Conservation (phyloP, 306 rosid species). For the Citrullus colocynthis region DNA sequence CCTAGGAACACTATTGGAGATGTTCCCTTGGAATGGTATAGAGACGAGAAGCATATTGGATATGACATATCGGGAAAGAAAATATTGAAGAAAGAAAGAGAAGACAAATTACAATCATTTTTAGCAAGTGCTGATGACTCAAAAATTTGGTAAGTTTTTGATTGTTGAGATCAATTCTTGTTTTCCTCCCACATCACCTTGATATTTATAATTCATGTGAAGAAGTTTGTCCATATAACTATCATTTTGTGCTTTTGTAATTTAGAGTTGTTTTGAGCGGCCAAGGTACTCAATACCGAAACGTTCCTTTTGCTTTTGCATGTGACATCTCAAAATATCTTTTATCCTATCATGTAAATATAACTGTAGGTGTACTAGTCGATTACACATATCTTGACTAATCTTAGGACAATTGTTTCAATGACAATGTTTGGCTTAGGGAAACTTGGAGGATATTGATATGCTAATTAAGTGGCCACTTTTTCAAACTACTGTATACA, state of each 20-base stretch:
- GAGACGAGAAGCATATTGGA: constrained; percentile 82
- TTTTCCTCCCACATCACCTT: neutral
- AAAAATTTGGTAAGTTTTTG: constrained; percentile 50
- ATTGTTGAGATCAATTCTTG: neutral
- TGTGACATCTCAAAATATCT: neutral
- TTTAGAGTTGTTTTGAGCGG: neutral
- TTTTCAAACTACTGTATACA: neutral
- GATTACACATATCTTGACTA: neutral
- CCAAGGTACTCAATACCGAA: neutral
- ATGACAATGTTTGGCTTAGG: neutral
- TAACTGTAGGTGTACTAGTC: neutral
- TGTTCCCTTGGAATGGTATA: constrained; percentile 77
- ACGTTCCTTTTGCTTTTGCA: neutral
- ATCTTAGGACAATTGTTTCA: neutral
- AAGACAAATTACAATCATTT: constrained; percentile 63
- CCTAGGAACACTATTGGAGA: constrained; percentile 76
- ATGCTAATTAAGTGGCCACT: neutral
- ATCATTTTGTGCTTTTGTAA: neutral
- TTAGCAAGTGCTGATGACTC: constrained; percentile 73
- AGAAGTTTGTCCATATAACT: neutral
- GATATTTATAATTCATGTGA: neutral
- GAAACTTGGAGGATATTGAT: neutral
- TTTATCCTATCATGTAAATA: neutral
- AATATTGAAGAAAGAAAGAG: constrained; percentile 61
- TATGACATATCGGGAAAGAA: constrained; percentile 73